Evolutionary conservation across 805 yeast genomes (phyloP).

Genomic region (Diddensiella santjacobensis): DNA sequence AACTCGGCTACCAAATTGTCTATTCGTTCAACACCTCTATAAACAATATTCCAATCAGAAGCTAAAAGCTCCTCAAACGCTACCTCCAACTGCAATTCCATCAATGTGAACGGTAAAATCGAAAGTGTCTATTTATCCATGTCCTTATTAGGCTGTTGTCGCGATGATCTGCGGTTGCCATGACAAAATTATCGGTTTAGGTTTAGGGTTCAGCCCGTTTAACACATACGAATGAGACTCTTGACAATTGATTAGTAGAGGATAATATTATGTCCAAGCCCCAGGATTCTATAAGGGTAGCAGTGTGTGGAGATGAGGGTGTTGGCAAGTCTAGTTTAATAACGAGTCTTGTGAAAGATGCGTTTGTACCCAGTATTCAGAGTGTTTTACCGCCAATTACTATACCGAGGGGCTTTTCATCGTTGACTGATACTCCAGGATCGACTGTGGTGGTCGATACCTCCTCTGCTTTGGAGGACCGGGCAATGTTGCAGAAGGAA

Average conservation of each 20-base stretch:
- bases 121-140: too few species aligned
- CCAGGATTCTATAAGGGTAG: slow-evolving; percentile 56
- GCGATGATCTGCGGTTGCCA: too few species aligned
- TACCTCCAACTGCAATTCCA: not conserved
- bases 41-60: not conserved
- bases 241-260: too few species aligned
- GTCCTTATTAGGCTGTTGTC: too few species aligned
- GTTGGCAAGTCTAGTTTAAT: slow-evolving; percentile 49
- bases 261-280: not conserved
- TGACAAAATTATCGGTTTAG: too few species aligned
- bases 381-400: slow-evolving; percentile 79
- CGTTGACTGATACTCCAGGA: slow-evolving; percentile 51
- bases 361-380: slow-evolving; percentile 71
- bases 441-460: slow-evolving; percentile 81
- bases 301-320: slow-evolving; percentile 91
- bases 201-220: too few species aligned
- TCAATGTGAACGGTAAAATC: too few species aligned
- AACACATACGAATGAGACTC: too few species aligned
- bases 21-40: not conserved
- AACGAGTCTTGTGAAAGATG: slow-evolving; percentile 76
- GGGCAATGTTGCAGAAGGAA: slow-evolving; percentile 58
- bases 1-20: not conserved
- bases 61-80: slow-evolving; percentile 5
- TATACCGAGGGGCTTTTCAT: slow-evolving; percentile 68
- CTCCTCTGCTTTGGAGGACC: slow-evolving; percentile 52